A percentile compares a stretch with the other conserved stretches of the same genome.
phyloP scores from a whole-genome alignment of 2,329 filamentous ascomycete species.

The Penicillium brevicompactum region DNA sequence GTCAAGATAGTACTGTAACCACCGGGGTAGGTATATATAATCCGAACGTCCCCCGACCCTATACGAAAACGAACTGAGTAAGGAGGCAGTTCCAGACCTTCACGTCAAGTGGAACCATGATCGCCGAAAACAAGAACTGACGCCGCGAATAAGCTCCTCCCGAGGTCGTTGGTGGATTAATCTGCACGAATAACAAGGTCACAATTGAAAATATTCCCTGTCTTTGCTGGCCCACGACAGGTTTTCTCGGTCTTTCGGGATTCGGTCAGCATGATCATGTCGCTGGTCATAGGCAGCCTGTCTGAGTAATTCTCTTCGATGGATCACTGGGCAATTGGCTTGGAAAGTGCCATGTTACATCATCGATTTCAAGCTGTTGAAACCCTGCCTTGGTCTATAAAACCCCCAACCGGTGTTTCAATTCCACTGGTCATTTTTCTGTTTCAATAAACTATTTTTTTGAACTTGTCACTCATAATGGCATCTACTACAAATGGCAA shows the following conservation, averaged over 20 bases:
- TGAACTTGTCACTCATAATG: constrained; percentile 6
- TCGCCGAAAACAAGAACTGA: not conserved
- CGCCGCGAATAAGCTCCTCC: not conserved
- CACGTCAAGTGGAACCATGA: constrained; percentile 1
- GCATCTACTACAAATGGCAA: constrained; percentile 47
- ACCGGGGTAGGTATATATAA: too few relatives aligned
- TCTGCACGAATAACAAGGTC: constrained; percentile 4
- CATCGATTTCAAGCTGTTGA: not conserved
- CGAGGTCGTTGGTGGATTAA: not conserved
- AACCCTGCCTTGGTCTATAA: not conserved
- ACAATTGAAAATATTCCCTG: constrained; percentile 6
- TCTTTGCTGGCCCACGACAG: not conserved
- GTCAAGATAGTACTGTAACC: too few relatives aligned
- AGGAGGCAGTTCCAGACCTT: not conserved
- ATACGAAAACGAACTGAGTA: not conserved
- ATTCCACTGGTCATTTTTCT: not conserved
- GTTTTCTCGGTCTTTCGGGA: constrained; percentile 1
- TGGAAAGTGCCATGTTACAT: not conserved
- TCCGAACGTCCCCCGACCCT: too few relatives aligned
- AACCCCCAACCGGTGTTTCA: not conserved
- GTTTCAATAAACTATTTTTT: not conserved
- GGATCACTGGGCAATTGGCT: too few relatives aligned
- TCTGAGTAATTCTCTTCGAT: not conserved
- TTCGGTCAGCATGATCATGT: not conserved
- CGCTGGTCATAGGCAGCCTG: constrained; percentile 11